Percentiles rank a stretch among this genome's conserved stretches.
phyloP scores from a whole-genome alignment of 1,284 basidiomycete species.

The Testicularia cyperi region DNA sequence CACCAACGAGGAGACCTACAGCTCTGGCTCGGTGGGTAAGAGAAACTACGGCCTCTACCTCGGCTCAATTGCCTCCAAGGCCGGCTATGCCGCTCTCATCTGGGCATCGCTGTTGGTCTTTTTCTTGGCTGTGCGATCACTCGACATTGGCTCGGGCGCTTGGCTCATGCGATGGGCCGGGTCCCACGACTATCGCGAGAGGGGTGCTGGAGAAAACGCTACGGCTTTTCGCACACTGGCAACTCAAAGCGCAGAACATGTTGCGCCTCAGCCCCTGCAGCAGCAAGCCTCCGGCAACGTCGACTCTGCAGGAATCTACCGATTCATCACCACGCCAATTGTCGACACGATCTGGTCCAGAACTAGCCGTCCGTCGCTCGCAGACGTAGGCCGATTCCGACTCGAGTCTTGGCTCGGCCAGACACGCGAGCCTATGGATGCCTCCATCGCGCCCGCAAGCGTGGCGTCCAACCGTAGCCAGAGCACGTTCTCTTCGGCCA shows the following conservation, averaged over 20 bases:
- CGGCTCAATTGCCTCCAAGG: slow-evolving; percentile 31
- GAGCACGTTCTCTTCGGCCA: too few relatives aligned
- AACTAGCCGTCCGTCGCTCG: slow-evolving; percentile 10
- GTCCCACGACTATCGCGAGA: slow-evolving; percentile 43
- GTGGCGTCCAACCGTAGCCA: too few relatives aligned
- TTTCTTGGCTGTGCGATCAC: slow-evolving; percentile 42
- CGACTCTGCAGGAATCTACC: not conserved
- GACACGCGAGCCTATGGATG: too few relatives aligned
- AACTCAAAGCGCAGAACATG: too few relatives aligned
- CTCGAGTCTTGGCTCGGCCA: too few relatives aligned
- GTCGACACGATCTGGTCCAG: slow-evolving; percentile 31
- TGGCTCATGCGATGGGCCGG: slow-evolving; percentile 58
- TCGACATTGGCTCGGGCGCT: slow-evolving; percentile 50
- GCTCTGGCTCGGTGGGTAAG: slow-evolving; percentile 44
- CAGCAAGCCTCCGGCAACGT: too few relatives aligned
- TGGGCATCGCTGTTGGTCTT: slow-evolving; percentile 44
- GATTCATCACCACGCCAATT: slow-evolving; percentile 25
- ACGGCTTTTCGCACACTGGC: too few relatives aligned
- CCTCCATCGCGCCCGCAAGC: too few relatives aligned
- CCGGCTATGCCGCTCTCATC: slow-evolving; percentile 25
- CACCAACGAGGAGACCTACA: slow-evolving; percentile 54
- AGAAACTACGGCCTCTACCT: slow-evolving; percentile 54
- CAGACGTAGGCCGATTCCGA: too few relatives aligned
- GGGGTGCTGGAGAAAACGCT: too few relatives aligned
- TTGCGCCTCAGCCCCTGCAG: too few relatives aligned